Evolutionary conservation across 176 grass and related monocot species (phyloP).

Genomic region (Carex myosuroides): DNA sequence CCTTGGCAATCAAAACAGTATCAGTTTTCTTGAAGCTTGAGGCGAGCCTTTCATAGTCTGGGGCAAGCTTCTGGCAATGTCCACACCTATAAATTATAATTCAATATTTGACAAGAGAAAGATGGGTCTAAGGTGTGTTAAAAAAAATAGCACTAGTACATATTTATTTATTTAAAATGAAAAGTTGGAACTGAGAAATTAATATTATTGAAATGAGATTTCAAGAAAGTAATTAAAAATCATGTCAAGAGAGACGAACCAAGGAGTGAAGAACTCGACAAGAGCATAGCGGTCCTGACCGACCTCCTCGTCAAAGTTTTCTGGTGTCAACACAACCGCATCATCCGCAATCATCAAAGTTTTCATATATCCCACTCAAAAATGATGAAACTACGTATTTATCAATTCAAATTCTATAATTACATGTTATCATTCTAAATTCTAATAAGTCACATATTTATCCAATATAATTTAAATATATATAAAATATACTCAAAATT

Average conservation of each 20-base stretch:
- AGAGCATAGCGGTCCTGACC: conserved; percentile 64
- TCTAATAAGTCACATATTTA: no score
- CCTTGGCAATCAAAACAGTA: conserved; percentile 83
- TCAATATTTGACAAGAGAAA: not conserved
- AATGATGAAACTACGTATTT: no score
- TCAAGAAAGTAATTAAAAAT: no score
- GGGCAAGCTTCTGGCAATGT: conserved; percentile 94
- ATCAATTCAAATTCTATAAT: no score
- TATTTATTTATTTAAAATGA: no score
- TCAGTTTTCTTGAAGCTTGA: conserved; percentile 84
- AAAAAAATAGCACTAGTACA: not conserved
- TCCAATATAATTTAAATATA: no score
- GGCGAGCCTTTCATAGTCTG: conserved; percentile 78
- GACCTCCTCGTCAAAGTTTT: conserved; percentile 79
- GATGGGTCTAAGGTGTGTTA: not conserved
- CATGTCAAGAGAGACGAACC: conserved; percentile 23
- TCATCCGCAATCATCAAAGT: conserved; percentile 18
- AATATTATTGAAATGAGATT: no score
- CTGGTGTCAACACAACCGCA: conserved; percentile 63
- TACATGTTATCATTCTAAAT: no score
- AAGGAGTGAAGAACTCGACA: conserved; percentile 85
- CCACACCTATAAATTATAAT: conserved; percentile 53
- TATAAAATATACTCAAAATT: no score
- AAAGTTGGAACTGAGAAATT: not conserved
- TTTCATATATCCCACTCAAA: no score